Conservation (phyloP, 257 asterid species). For the Solanum virginianum region DNA sequence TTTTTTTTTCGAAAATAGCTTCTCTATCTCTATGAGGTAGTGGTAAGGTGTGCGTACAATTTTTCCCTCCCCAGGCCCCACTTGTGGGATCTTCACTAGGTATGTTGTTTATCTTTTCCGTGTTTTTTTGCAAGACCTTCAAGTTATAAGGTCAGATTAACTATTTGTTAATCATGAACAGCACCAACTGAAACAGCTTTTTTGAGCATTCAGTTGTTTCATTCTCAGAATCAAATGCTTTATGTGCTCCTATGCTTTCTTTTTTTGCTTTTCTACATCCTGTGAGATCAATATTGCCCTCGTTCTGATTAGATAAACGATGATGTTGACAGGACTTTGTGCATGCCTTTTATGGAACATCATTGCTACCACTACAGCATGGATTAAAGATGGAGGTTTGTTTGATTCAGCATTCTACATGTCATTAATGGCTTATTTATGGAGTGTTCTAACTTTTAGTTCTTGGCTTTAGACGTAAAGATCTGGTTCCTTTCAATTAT, state of each 20-base stretch:
- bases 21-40: too few relatives aligned
- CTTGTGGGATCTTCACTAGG: too few relatives aligned
- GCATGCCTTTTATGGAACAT: slow-evolving; percentile 74
- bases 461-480: slow-evolving; percentile 15
- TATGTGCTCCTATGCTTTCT: neutral
- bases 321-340: slow-evolving; percentile 48
- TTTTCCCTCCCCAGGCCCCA: too few relatives aligned
- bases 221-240: neutral
- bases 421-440: neutral
- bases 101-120: neutral
- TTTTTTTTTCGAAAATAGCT: too few relatives aligned
- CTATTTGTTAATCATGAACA: neutral
- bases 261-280: neutral
- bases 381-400: slow-evolving; percentile 83
- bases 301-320: neutral
- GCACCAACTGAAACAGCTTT: neutral
- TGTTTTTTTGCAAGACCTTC: neutral
- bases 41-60: too few relatives aligned
- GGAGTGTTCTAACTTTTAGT: neutral
- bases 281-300: neutral
- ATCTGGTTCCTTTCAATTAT: slow-evolving; percentile 92
- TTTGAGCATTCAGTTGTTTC: neutral
- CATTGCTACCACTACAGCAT: slow-evolving; percentile 79
- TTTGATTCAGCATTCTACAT: neutral
- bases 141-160: neutral